These are phyloP conservation scores for Podaxis mareebaensis DNA, from an alignment of 768 basidiomycete genomes.

Conservation along the genomic window DNA sequence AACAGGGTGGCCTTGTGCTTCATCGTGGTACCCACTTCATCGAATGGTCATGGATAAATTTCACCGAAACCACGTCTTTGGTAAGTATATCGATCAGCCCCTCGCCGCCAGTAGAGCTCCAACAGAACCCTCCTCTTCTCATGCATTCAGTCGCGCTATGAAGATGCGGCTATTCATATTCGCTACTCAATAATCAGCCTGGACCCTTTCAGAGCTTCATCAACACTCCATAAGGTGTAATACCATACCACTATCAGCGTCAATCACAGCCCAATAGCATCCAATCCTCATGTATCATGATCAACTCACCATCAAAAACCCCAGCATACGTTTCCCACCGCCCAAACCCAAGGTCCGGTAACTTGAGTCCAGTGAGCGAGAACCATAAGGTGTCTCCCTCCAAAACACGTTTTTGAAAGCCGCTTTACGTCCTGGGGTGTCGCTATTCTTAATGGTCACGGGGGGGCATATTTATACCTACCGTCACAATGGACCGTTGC, in stretches of 20 bases:
- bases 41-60: neutral
- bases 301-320: neutral
- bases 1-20: neutral
- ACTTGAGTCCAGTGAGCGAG: neutral
- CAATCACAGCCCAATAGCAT: neutral
- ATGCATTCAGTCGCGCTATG: neutral
- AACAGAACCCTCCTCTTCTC: neutral
- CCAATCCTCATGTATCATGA: neutral
- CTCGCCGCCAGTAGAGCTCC: neutral
- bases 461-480: neutral
- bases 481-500: neutral
- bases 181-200: neutral
- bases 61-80: neutral
- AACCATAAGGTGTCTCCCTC: constrained; percentile 5
- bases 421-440: constrained; percentile 6
- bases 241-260: neutral
- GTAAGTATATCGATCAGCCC: neutral
- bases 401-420: neutral
- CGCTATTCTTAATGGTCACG: neutral
- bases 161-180: neutral
- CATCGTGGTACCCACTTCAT: neutral
- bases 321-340: neutral
- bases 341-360: constrained; percentile 12
- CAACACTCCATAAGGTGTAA: neutral
- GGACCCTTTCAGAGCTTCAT: neutral